phyloP scores from a whole-genome alignment of 163 green algal genomes.

The Chloromonas sp. region DNA sequence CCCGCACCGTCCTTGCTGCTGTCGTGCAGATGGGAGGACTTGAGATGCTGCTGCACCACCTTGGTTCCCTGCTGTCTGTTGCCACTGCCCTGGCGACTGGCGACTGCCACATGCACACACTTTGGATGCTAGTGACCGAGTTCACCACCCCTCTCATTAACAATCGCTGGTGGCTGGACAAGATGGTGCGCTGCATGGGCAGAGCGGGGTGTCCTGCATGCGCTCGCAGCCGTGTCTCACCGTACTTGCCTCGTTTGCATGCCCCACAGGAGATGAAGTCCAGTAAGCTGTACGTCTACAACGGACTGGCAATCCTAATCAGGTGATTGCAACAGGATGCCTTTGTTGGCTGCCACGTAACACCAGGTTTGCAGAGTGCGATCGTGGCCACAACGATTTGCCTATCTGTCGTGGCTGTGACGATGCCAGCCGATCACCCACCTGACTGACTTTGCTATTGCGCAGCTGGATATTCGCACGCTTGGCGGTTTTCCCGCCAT shows the following conservation, averaged over 20 bases:
- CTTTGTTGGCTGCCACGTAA: no score
- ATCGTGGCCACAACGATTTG: not conserved
- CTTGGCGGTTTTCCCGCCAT: conserved; percentile 44
- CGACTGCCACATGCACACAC: conserved; percentile 49
- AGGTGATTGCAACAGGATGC: conserved; percentile 10
- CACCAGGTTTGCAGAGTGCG: not conserved
- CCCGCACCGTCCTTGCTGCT: not conserved
- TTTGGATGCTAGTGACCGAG: conserved; percentile 58
- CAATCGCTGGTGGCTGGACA: conserved; percentile 43
- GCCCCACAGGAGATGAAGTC: conserved; percentile 18
- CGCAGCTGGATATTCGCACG: conserved; percentile 45
- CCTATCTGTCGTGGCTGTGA: not conserved
- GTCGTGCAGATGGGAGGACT: conserved; percentile 33
- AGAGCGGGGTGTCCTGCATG: not conserved
- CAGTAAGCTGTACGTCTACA: conserved; percentile 23
- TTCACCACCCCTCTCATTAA: conserved; percentile 65
- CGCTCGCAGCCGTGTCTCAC: not conserved
- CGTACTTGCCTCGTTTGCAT: not conserved
- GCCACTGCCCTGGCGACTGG: conserved; percentile 7
- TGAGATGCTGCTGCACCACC: conserved; percentile 53
- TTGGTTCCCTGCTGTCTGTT: conserved; percentile 43
- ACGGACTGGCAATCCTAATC: conserved; percentile 35
- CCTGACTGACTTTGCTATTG: not conserved
- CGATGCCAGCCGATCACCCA: not conserved
- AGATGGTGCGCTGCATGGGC: conserved; percentile 20